Evolutionary conservation across 345 rosid species (phyloP).

Genomic region (Hypericum perforatum): DNA sequence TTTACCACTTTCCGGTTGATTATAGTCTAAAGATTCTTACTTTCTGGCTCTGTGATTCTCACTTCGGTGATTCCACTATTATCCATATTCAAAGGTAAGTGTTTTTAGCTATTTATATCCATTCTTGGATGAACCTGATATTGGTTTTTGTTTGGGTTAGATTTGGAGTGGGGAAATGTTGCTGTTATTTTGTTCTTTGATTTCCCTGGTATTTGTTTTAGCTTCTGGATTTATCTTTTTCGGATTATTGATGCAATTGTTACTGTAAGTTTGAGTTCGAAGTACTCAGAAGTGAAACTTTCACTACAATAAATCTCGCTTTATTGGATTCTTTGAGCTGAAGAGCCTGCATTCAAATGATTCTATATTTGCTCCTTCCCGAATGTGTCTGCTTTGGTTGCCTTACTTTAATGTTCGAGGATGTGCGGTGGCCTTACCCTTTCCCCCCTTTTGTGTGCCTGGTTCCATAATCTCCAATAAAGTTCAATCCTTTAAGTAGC

Average conservation of each 20-base stretch:
- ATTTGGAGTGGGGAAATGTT: too few relatives aligned
- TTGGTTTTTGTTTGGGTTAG: too few relatives aligned
- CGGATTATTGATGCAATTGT: conserved; percentile 1
- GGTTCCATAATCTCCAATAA: background rate
- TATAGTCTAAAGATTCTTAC: too few relatives aligned
- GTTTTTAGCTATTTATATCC: too few relatives aligned
- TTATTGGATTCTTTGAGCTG: conserved; percentile 3
- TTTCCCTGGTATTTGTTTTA: conserved; percentile 17
- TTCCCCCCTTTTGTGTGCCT: conserved; percentile 3
- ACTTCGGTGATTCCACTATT: too few relatives aligned
- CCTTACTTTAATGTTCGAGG: conserved; percentile 7
- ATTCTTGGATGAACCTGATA: too few relatives aligned
- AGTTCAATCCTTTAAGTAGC: background rate
- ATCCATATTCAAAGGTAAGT: too few relatives aligned
- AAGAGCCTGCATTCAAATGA: conserved; percentile 5
- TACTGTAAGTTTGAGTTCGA: conserved; percentile 17
- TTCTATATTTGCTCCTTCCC: conserved; percentile 3
- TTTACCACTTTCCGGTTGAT: too few relatives aligned
- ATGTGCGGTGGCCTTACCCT: conserved; percentile 9
- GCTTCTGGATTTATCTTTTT: conserved; percentile 20
- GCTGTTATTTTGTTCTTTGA: background rate
- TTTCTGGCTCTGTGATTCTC: too few relatives aligned
- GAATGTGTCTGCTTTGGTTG: conserved; percentile 12
- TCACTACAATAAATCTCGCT: conserved; percentile 11
- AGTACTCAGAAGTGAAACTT: conserved; percentile 14